These are phyloP conservation scores for Coprinellus aureogranulatus DNA, from an alignment of 768 basidiomycete species.

Conservation along the genomic window DNA sequence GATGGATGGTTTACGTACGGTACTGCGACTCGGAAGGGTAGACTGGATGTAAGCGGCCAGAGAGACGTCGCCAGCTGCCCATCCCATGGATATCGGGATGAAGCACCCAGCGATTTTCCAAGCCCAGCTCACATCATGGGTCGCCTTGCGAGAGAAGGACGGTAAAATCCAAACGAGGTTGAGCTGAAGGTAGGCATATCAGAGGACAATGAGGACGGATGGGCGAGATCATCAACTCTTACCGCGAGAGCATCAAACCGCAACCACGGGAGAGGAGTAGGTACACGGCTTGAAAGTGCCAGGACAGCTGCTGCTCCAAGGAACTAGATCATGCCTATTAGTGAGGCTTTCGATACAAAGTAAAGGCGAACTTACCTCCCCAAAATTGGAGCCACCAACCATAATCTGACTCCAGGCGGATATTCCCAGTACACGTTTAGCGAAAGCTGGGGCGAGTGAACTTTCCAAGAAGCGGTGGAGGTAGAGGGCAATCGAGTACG, in stretches of 20 bases:
- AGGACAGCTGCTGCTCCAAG: slow-evolving; percentile 28
- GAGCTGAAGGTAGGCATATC: too few species aligned
- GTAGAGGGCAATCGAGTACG: slow-evolving; percentile 28
- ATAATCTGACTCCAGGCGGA: slow-evolving; percentile 34
- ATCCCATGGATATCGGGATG: slow-evolving; percentile 34
- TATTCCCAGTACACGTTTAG: slow-evolving; percentile 25
- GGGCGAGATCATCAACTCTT: too few species aligned
- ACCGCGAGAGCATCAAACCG: slow-evolving; percentile 28
- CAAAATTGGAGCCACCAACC: slow-evolving; percentile 33
- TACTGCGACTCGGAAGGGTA: slow-evolving; percentile 26
- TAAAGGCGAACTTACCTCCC: too few species aligned
- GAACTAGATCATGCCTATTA: too few species aligned
- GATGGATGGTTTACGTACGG: slow-evolving; percentile 15
- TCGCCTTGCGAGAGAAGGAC: slow-evolving; percentile 14
- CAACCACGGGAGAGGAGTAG: slow-evolving; percentile 32
- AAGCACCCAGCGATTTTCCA: slow-evolving; percentile 31
- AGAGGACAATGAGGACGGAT: too few species aligned
- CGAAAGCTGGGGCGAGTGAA: slow-evolving; percentile 27
- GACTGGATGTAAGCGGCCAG: slow-evolving; percentile 34
- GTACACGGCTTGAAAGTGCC: slow-evolving; percentile 25
- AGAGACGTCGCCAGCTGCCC: slow-evolving; percentile 35
- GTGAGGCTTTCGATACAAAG: too few species aligned
- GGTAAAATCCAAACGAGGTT: slow-evolving; percentile 33
- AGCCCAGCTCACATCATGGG: slow-evolving; percentile 25
- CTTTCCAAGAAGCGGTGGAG: slow-evolving; percentile 30